Percentiles rank a stretch among this genome's conserved stretches.
phyloP scores from a whole-genome alignment of 768 basidiomycete genomes.

The Suillus placidus region DNA sequence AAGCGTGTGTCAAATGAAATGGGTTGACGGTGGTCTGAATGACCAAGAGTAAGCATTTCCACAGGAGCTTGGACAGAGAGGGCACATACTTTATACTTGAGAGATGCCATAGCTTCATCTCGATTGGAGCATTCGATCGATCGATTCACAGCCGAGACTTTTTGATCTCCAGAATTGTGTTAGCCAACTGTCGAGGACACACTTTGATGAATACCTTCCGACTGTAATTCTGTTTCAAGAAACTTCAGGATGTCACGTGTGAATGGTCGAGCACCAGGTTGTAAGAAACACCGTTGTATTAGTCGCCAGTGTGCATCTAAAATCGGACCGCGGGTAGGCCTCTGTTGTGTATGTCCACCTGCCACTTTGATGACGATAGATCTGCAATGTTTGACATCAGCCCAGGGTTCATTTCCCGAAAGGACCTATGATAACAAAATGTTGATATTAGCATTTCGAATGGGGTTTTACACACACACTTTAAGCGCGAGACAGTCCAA shows the following conservation, averaged over 20 bases:
- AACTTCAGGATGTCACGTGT: background rate
- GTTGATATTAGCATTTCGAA: background rate
- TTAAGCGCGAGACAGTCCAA: slow-evolving; percentile 32
- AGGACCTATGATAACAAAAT: background rate
- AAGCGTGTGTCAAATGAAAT: background rate
- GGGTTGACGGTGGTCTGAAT: background rate
- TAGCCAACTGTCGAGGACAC: background rate
- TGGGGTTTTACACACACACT: background rate
- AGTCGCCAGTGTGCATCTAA: background rate
- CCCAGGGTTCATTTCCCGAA: slow-evolving; percentile 6
- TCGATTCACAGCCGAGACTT: background rate
- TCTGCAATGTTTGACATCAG: background rate
- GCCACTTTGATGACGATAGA: background rate
- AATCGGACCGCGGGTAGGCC: background rate
- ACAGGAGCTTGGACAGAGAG: background rate
- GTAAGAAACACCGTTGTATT: slow-evolving; percentile 1
- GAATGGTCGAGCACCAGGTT: background rate
- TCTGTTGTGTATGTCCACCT: background rate
- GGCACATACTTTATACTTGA: background rate
- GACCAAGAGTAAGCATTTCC: background rate
- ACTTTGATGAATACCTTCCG: background rate
- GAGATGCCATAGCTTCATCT: background rate
- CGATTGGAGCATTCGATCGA: background rate
- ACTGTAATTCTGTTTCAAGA: background rate
- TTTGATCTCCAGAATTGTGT: background rate